phyloP scores from a whole-genome alignment of 2,329 filamentous ascomycete species.

The Microsporum canis region DNA sequence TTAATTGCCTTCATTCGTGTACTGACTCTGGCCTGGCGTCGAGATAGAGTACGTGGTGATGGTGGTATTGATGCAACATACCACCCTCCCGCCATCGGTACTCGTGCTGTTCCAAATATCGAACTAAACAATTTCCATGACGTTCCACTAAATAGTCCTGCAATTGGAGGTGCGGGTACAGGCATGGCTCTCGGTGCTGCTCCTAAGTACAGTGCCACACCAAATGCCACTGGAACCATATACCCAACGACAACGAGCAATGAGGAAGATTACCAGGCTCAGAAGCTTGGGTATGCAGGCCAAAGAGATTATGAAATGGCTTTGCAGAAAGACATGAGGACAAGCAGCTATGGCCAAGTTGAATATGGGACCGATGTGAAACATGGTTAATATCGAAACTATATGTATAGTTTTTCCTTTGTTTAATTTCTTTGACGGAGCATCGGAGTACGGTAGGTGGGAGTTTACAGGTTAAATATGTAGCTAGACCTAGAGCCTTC shows the following conservation, averaged over 20 bases:
- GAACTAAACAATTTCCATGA: slow-evolving; percentile 26
- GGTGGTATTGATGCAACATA: slow-evolving; percentile 37
- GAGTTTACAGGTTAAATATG: not conserved
- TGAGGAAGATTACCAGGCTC: slow-evolving; percentile 24
- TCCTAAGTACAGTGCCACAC: slow-evolving; percentile 18
- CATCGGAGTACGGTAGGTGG: not conserved
- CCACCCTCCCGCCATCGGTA: slow-evolving; percentile 11
- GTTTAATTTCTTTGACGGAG: not conserved
- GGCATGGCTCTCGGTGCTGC: slow-evolving; percentile 9
- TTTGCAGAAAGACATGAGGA: slow-evolving; percentile 20
- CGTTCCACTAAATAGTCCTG: slow-evolving; percentile 27
- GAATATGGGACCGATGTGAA: slow-evolving; percentile 29
- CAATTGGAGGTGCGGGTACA: slow-evolving; percentile 8
- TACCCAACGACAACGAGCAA: not conserved
- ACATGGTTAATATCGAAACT: slow-evolving; percentile 11
- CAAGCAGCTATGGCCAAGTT: slow-evolving; percentile 26
- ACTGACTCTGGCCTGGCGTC: slow-evolving; percentile 47
- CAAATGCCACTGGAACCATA: slow-evolving; percentile 7
- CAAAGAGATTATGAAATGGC: slow-evolving; percentile 26
- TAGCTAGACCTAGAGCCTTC: slow-evolving; percentile 1
- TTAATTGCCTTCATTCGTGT: slow-evolving; percentile 62
- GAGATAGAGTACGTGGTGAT: slow-evolving; percentile 51
- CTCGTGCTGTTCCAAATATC: slow-evolving; percentile 8
- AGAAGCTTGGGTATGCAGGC: slow-evolving; percentile 36
- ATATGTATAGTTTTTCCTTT: not conserved